Evolutionary conservation across 2,329 filamentous ascomycete species (phyloP).

Genomic region (Orbilia ellipsospora): DNA sequence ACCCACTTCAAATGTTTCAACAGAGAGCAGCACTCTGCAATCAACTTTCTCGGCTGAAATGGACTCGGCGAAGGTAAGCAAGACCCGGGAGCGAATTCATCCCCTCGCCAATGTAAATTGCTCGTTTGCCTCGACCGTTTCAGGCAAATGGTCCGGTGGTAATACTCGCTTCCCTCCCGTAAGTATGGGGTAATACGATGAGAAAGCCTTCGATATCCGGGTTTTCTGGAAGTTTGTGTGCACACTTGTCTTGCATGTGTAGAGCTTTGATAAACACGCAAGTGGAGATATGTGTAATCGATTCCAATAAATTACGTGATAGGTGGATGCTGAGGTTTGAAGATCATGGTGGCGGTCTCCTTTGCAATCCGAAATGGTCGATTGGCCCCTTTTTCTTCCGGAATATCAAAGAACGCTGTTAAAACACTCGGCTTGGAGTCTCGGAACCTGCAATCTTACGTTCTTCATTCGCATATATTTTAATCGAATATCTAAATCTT

Average conservation of each 20-base stretch:
- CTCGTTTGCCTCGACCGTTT: conserved; percentile 23
- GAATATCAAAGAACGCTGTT: no score
- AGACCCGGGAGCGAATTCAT: no score
- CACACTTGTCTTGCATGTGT: no score
- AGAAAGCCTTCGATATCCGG: conserved; percentile 6
- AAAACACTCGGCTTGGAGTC: not conserved
- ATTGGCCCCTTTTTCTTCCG: not conserved
- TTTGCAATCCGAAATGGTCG: no score
- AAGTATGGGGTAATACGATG: conserved; percentile 8
- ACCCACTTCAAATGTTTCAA: no score
- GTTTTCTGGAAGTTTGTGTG: conserved; percentile 13
- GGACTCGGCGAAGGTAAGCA: no score
- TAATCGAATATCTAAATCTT: no score
- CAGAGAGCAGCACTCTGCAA: no score
- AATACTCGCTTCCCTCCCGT: conserved; percentile 35
- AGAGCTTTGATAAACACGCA: no score
- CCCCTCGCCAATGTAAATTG: no score
- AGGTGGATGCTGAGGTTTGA: not conserved
- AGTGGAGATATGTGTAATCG: conserved; percentile 16
- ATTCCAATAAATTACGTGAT: conserved; percentile 31
- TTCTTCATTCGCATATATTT: not conserved
- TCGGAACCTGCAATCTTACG: not conserved
- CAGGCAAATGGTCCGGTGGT: conserved; percentile 30
- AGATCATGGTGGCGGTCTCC: conserved; percentile 8
- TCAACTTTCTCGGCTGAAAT: no score